Evolutionary conservation across 768 basidiomycete genomes (phyloP).

Genomic region (Daedaleopsis sinensis): DNA sequence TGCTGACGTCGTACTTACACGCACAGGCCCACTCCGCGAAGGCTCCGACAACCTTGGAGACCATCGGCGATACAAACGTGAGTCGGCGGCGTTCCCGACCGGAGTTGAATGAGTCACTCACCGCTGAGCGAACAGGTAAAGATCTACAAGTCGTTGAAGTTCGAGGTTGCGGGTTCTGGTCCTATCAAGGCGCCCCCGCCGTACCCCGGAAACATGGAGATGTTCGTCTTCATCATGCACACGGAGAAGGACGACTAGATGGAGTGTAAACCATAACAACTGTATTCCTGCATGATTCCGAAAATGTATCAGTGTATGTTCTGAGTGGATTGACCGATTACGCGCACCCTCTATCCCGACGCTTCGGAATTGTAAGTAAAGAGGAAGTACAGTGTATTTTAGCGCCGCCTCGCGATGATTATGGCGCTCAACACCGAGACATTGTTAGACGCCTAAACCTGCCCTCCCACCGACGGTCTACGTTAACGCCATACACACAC

Average conservation of each 20-base stretch:
- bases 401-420: no score
- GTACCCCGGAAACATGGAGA: background rate
- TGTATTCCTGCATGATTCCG: background rate
- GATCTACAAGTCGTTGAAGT: background rate
- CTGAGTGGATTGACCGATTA: no score
- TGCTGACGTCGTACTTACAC: background rate
- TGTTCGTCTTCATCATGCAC: background rate
- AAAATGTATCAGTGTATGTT: background rate
- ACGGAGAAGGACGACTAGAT: background rate
- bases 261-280: background rate
- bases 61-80: background rate
- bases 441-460: conserved; percentile 5
- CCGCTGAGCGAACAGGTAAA: background rate
- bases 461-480: conserved; percentile 2
- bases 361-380: no score
- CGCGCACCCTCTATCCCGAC: no score
- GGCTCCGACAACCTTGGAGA: background rate
- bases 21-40: background rate
- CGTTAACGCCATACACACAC: background rate
- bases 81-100: background rate
- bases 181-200: background rate
- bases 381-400: no score
- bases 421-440: background rate
- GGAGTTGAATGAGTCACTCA: no score
- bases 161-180: background rate